These are phyloP conservation scores for Nothophoma quercina DNA, from an alignment of 2,329 filamentous ascomycete genomes.

Conservation along the genomic window DNA sequence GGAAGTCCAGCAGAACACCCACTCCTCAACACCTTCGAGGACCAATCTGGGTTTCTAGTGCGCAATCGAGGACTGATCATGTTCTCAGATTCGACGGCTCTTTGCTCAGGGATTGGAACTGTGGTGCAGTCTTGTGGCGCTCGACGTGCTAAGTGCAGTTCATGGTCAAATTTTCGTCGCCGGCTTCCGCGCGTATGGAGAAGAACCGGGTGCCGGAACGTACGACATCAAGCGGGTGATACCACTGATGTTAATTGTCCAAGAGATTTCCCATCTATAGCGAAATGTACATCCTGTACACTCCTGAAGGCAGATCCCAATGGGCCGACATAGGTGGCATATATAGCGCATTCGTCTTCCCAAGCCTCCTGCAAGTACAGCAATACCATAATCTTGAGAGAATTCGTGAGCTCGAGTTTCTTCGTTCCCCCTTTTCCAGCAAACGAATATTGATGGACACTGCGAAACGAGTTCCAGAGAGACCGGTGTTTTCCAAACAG, in stretches of 20 bases:
- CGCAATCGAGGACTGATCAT: too few relatives aligned
- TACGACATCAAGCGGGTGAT: neutral
- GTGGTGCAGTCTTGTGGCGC: too few relatives aligned
- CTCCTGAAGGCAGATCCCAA: constrained; percentile 7
- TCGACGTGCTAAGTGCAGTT: too few relatives aligned
- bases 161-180: too few relatives aligned
- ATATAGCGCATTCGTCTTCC: constrained; percentile 11
- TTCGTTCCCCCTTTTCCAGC: neutral
- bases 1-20: too few relatives aligned
- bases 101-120: too few relatives aligned
- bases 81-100: too few relatives aligned
- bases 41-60: too few relatives aligned
- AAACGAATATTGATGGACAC: constrained; percentile 10
- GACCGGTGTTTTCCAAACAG: constrained; percentile 18
- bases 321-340: constrained; percentile 8
- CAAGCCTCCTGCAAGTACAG: constrained; percentile 12
- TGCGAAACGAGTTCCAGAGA: constrained; percentile 14
- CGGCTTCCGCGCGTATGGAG: too few relatives aligned
- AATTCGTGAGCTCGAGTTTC: neutral
- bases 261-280: constrained; percentile 5
- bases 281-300: constrained; percentile 4
- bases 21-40: too few relatives aligned
- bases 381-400: constrained; percentile 13
- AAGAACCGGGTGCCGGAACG: neutral
- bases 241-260: constrained; percentile 3